phyloP scores from a whole-genome alignment of 306 rosid genomes.

The Cucumis cinereus region DNA sequence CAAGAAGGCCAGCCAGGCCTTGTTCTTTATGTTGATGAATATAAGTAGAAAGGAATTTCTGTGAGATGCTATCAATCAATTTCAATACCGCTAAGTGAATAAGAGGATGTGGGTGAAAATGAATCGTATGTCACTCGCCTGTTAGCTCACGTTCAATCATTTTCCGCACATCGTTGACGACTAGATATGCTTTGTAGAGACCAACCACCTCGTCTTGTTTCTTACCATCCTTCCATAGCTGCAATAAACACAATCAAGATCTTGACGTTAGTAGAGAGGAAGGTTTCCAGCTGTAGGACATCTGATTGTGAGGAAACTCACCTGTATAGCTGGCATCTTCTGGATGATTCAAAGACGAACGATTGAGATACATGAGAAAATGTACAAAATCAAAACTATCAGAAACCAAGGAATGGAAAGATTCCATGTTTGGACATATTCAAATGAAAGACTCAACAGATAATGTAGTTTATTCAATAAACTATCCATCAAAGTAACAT shows the following conservation, averaged over 20 bases:
- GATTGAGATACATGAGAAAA: slow-evolving; percentile 17
- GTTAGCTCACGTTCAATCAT: slow-evolving; percentile 49
- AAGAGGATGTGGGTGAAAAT: slow-evolving; percentile 8
- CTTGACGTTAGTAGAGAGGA: not conserved
- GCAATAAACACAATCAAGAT: slow-evolving; percentile 11
- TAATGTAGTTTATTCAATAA: not conserved
- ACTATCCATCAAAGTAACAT: not conserved
- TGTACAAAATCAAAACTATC: not conserved
- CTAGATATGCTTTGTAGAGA: slow-evolving; percentile 58
- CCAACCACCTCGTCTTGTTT: slow-evolving; percentile 74
- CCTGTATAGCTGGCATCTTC: slow-evolving; percentile 98
- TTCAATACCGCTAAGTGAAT: not conserved
- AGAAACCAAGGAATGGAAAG: slow-evolving; percentile 9
- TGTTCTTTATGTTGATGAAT: slow-evolving; percentile 3
- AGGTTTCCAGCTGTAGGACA: not conserved
- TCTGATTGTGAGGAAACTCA: slow-evolving; percentile 18
- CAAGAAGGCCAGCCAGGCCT: not conserved
- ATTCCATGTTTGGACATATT: not conserved
- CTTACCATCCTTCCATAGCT: slow-evolving; percentile 73
- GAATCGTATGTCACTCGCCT: slow-evolving; percentile 14
- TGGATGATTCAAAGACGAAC: slow-evolving; percentile 23
- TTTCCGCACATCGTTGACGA: slow-evolving; percentile 49
- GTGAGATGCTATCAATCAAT: not conserved
- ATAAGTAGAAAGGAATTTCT: not conserved
- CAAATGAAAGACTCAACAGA: not conserved